phyloP scores from a whole-genome alignment of 2,329 filamentous ascomycete genomes.

The Diaporthe helianthi region DNA sequence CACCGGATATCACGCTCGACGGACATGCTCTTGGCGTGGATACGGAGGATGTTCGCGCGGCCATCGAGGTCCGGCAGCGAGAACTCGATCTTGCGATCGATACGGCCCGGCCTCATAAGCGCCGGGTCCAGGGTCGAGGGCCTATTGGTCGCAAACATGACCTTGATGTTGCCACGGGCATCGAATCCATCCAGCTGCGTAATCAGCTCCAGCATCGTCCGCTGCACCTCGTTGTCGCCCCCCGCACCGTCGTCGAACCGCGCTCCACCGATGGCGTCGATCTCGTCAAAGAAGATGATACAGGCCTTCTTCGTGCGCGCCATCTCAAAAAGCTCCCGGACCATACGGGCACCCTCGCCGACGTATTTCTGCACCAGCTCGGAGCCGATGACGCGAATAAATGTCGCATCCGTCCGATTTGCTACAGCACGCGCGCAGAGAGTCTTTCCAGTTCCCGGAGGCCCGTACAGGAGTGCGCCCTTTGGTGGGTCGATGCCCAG shows the following conservation, averaged over 20 bases:
- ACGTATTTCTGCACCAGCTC: slow-evolving; percentile 99
- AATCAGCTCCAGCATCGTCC: slow-evolving; percentile 97
- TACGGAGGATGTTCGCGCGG: slow-evolving; percentile 94
- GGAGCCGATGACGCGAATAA: slow-evolving; percentile 97
- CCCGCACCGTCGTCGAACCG: slow-evolving; percentile 97
- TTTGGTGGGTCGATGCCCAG: slow-evolving; percentile 99
- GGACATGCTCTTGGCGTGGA: slow-evolving; percentile 99
- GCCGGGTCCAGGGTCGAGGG: slow-evolving; percentile 96
- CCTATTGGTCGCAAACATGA: slow-evolving; percentile 99
- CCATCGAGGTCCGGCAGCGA: slow-evolving; percentile 96
- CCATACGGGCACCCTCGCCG: slow-evolving; percentile 97
- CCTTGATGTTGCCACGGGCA: slow-evolving; percentile 96
- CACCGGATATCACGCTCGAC: slow-evolving; percentile 98
- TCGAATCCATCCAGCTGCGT: slow-evolving; percentile 98
- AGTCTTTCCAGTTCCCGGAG: slow-evolving; percentile 98
- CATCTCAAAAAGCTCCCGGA: slow-evolving; percentile 99
- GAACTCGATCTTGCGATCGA: slow-evolving; percentile 99
- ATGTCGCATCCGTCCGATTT: slow-evolving; percentile 97
- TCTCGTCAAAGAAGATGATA: slow-evolving; percentile 99
- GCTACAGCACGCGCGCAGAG: slow-evolving; percentile 96
- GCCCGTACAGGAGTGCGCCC: slow-evolving; percentile 94
- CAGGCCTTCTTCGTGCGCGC: slow-evolving; percentile 99
- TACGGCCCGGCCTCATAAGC: slow-evolving; percentile 94
- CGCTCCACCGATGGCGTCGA: slow-evolving; percentile 93
- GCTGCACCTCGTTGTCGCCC: slow-evolving; percentile 96